Evolutionary conservation across 2,329 filamentous ascomycete species (phyloP), one percentile per base, ranked within the genome.

Genomic region (Pestalotiopsis sp.): DNA sequence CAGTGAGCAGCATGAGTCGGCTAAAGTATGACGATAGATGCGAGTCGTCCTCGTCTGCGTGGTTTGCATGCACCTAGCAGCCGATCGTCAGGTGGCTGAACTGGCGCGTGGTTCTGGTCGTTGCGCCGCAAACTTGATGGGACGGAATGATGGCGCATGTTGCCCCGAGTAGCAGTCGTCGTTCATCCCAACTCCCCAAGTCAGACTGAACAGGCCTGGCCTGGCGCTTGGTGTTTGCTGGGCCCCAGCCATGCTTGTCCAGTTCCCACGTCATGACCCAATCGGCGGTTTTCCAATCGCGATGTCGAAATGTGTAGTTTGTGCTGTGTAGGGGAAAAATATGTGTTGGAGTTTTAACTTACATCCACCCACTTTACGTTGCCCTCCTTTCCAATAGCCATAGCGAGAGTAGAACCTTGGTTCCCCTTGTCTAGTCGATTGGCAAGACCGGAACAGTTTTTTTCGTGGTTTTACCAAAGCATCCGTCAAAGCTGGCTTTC

Each of bases 321-420:
- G 39, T 90, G 72, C 91, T 82, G 67, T 45, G 25, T 66, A 64
- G 27, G 56, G 66, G 25, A n/a, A n/a, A 13, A 52, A 63, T 67
- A 65, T 63, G 64, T 61, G 11, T 61, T 31, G 27, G 31, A 9
- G 45, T 38, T 59, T 68, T 60, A 41, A 83, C 86, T 77, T 80
- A 88, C 86, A 82, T 88, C 86, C 56, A 88, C 86, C 86, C 86
- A 88, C 80, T 88, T 88, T 25, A 89, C 86, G 70, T 86, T 86
- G 70, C 81, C 79, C 75, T 83, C 82, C 68, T 78, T 82, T 60
- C 82, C 82, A 66, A 83, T 81, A 31, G 81, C 77, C 82, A 83
- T 83, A 23, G 66, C 75, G 61, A 64, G n/a, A 45, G 20, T 23
- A 14, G 57, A 27, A 59, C 23, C 17, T 52, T 9, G 45, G 31